Evolutionary conservation across 495 filamentous ascomycete species (phyloP), one percentile per base, ranked within the genome.

Genomic region (Achaetomiella virescens): DNA sequence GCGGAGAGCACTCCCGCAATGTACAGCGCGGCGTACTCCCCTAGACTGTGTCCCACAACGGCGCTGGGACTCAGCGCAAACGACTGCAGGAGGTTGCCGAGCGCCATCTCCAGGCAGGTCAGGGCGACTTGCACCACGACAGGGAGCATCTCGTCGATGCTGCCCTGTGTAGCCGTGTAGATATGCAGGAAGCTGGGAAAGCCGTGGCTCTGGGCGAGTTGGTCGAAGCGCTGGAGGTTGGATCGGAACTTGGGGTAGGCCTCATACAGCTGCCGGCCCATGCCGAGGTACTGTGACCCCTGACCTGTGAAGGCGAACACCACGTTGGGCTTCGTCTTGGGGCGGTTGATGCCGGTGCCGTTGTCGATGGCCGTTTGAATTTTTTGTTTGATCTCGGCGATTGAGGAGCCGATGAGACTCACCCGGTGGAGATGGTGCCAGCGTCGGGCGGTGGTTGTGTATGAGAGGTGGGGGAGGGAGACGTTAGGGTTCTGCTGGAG

Each of bases 11-110:
- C 82, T 46, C 88, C 90, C n/a, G 89, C 82, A 31, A 85, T 82
- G 61, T 90, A 77, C 1, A 95, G 72, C 11, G 90, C 90, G 41
- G 90, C 88, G 68, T 91, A 95, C 66, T 96, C 89, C 51, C 90
- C 90, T 0, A 80, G 65, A 65, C 87, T 91, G 72, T 96, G 91
- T 15, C 91, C 91, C 29, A 95, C 74, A 5, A 95, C 88, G 42
- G 83, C 83, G 52, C 77, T 72, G n/a, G 90, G 90, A 12, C 66
- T 80, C 44, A 93, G 73, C 33, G 87, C 89, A 75, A 86, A 83
- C 6, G 87, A 83, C 29, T 61, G 66, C 89, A 88, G 93, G 48
- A 89, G 78, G 54, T 80, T 82, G 21, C 86, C 82, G 44, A 93
- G 73, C 7, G 89, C 88, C 76, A 95, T 90, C 66, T 95, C 84